These are phyloP conservation scores for Acanthamoeba lenticulata DNA, from an alignment of 208 protist species.

Conservation along the genomic window DNA sequence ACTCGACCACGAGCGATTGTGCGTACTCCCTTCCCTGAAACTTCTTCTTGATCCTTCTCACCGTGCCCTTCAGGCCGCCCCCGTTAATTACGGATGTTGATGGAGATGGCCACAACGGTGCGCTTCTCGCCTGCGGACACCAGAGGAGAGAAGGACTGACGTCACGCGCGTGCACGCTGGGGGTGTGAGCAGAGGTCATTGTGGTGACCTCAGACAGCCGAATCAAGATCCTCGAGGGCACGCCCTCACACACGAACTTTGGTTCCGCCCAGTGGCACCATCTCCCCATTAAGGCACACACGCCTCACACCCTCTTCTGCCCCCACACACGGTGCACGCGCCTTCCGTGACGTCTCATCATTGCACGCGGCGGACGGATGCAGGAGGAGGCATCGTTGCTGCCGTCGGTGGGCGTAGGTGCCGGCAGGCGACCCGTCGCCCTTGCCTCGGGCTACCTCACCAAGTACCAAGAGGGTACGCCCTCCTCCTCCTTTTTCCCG, in stretches of 20 bases:
- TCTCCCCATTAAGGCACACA: constrained; percentile 17
- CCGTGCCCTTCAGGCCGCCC: constrained; percentile 13
- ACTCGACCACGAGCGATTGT: constrained; percentile 13
- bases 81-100: constrained; percentile 77
- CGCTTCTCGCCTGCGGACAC: neutral
- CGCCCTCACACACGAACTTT: neutral
- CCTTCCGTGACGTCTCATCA: neutral
- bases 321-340: constrained; percentile 34
- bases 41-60: neutral
- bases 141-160: too few species aligned
- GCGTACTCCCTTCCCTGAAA: neutral
- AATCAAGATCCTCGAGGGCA: constrained; percentile 51
- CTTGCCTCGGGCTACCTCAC: constrained; percentile 68
- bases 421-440: constrained; percentile 70
- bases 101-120: constrained; percentile 78
- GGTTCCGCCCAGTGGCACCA: neutral
- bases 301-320: neutral
- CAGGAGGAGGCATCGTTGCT: constrained; percentile 65
- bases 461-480: neutral
- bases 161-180: neutral
- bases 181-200: neutral
- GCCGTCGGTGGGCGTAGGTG: constrained; percentile 68
- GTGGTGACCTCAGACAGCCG: constrained; percentile 40
- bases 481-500: neutral
- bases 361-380: neutral